Evolutionary conservation across 2,329 filamentous ascomycete species (phyloP).

Genomic region (Fusarium keratoplasticum): DNA sequence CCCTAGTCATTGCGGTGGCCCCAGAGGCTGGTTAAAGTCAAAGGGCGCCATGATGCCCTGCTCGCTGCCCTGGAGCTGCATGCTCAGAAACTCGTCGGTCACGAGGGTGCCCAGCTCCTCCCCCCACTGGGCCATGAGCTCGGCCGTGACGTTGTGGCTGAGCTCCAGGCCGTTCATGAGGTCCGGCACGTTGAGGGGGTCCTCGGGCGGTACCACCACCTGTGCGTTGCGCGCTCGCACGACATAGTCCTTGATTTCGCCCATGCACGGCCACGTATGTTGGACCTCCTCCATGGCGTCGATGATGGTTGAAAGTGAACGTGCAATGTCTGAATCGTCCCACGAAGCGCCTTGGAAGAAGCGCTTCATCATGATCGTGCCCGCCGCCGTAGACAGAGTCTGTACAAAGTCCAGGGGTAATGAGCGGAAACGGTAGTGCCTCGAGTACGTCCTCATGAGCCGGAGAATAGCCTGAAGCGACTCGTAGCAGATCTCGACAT

Average conservation of each 20-base stretch:
- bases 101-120: conserved; percentile 50
- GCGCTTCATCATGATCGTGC: conserved; percentile 59
- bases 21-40: conserved; percentile 46
- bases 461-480: conserved; percentile 59
- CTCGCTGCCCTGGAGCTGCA: conserved; percentile 46
- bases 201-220: conserved; percentile 47
- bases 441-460: conserved; percentile 57
- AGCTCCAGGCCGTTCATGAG: conserved; percentile 50
- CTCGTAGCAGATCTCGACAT: conserved; percentile 62
- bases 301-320: conserved; percentile 60
- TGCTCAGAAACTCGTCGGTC: conserved; percentile 50
- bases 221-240: conserved; percentile 47
- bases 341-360: conserved; percentile 54
- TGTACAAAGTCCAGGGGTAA: conserved; percentile 62
- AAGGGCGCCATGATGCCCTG: conserved; percentile 43
- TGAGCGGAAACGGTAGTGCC: conserved; percentile 56
- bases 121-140: conserved; percentile 45
- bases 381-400: conserved; percentile 60
- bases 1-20: conserved; percentile 12
- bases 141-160: conserved; percentile 36
- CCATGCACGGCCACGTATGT: conserved; percentile 59
- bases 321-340: conserved; percentile 60
- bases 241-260: conserved; percentile 54
- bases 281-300: conserved; percentile 65
- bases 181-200: conserved; percentile 47